Base-by-base conservation (phyloP, 345 rosid species). In the Eucalyptus microcorys region DNA sequence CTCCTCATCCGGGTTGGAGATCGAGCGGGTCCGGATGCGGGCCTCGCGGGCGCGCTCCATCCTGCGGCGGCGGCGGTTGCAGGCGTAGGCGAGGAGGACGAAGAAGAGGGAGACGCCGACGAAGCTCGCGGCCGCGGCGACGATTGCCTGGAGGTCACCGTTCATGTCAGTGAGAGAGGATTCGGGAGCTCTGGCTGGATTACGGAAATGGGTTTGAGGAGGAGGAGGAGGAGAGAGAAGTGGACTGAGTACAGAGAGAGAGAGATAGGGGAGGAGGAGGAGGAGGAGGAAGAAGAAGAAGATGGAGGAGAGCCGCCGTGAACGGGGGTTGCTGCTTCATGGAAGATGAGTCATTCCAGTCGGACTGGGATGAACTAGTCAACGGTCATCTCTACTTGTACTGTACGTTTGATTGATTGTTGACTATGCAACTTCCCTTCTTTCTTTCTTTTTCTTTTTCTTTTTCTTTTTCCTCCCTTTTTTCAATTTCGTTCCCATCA, bases 91-190 rank as follows among this genome's bases (percentile, higher is more conserved):
- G 59, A 93, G 27, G 90, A 87, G 17, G 88, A 48, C 66, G 76
- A 94, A 40, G 88, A 93, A 3, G 4, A 94, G 17, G 13, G 92
- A 61, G 66, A 94, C 34, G 49, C 92, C 8, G 90, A 88, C 3
- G 90, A 94, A 93, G 92, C 90, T 91, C 4, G 87, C 89, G 16
- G 59, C 15, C n/a, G 93, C 93, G 11, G 96, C 93, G 7, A 94
- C 12, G 49, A 93, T 42, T 1, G 86, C 83, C 87, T 86, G 79
- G 71, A 88, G 3, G 80, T 2, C 2, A 17, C 42, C 0, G 21
- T 34, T 80, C 95, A 94, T 92, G 53, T 49, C 14, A 37, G 87
- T 32, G 48, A 10, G 45, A 19, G 27, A 71, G 10, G 22, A 52
- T 52, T 52, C 57, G 85, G 37, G 30, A 50, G 40, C 14, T 42